phyloP scores from a whole-genome alignment of 306 rosid genomes.

The Sicyos edulis region DNA sequence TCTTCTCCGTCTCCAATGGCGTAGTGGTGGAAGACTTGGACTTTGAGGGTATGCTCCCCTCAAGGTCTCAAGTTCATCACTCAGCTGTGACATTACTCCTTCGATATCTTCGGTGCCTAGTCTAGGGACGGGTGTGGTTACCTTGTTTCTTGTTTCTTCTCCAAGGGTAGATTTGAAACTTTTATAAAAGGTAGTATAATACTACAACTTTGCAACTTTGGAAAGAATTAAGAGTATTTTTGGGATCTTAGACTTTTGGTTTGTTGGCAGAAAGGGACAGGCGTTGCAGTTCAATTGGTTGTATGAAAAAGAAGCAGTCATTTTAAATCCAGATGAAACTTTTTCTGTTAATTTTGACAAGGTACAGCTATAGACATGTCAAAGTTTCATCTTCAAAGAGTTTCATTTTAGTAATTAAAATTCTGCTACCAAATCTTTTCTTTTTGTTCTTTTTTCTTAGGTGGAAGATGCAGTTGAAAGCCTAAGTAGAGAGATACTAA shows the following conservation, averaged over 20 bases:
- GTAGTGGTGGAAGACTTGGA: no score
- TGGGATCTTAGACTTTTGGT: conserved; percentile 21
- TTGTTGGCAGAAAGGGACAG: conserved; percentile 74
- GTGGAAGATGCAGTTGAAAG: conserved; percentile 80
- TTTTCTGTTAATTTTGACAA: conserved; percentile 77
- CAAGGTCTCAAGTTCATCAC: no score
- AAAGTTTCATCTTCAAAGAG: conserved; percentile 5
- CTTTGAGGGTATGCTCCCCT: no score
- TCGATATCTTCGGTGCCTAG: no score
- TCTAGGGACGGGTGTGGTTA: no score
- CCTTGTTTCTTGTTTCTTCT: no score
- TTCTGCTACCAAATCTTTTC: conserved; percentile 15
- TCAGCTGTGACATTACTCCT: no score
- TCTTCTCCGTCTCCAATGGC: no score
- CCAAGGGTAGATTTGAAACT: no score
- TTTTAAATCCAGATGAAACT: conserved; percentile 45
- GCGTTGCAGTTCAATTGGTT: conserved; percentile 96
- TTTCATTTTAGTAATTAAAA: not conserved
- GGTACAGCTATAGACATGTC: conserved; percentile 36
- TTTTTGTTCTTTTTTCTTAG: conserved; percentile 25
- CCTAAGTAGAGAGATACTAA: conserved; percentile 78
- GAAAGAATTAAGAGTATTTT: no score
- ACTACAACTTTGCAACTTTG: no score
- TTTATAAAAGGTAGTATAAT: no score
- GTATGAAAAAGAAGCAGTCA: conserved; percentile 70